Evolutionary conservation across 2,329 filamentous ascomycete genomes (phyloP).

Genomic region (Trichophyton benhamiae): DNA sequence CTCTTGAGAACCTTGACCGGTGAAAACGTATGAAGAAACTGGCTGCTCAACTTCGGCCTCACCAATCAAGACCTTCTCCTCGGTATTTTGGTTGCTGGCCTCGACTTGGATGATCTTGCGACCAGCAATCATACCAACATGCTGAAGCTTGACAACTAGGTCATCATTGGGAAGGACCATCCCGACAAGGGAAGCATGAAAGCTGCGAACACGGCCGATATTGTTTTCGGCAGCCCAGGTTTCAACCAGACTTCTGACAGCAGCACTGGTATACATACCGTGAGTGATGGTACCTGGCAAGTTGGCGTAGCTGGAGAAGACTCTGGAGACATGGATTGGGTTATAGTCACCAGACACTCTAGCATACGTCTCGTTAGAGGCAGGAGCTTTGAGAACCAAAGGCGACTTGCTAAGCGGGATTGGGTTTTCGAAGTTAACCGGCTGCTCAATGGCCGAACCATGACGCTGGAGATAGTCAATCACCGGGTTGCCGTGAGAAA

Average conservation of each 20-base stretch:
- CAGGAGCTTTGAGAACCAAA: constrained; percentile 75
- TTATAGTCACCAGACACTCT: constrained; percentile 98
- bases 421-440: constrained; percentile 91
- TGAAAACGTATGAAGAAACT: constrained; percentile 93
- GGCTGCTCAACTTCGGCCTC: constrained; percentile 98
- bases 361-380: constrained; percentile 95
- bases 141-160: constrained; percentile 87
- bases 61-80: constrained; percentile 88
- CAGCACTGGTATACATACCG: constrained; percentile 97
- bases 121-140: constrained; percentile 93
- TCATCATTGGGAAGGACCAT: constrained; percentile 98
- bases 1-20: constrained; percentile 94
- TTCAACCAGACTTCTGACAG: constrained; percentile 89
- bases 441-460: constrained; percentile 86
- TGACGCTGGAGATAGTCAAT: constrained; percentile 90
- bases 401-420: constrained; percentile 90
- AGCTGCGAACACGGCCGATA: constrained; percentile 89
- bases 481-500: constrained; percentile 90
- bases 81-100: constrained; percentile 85
- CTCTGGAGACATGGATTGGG: constrained; percentile 93
- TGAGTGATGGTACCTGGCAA: constrained; percentile 95
- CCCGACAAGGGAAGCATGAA: constrained; percentile 90
- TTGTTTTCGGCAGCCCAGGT: constrained; percentile 99
- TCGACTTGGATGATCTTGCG: constrained; percentile 99
- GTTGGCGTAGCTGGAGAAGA: constrained; percentile 92